These are phyloP conservation scores for Papiliotrema laurentii DNA, from an alignment of 1,284 basidiomycete genomes.

Conservation along the genomic window DNA sequence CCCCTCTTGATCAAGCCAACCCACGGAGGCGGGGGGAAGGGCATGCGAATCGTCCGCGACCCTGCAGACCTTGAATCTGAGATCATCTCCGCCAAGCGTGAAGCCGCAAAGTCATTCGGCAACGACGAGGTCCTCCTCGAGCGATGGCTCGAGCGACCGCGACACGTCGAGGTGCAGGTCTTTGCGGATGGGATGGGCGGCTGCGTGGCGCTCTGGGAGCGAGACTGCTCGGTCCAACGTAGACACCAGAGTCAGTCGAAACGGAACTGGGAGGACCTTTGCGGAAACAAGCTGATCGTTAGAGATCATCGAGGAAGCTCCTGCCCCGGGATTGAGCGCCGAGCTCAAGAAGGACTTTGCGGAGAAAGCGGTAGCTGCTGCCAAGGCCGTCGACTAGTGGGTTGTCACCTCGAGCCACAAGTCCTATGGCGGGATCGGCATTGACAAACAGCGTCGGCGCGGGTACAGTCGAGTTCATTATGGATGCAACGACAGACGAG, in stretches of 20 bases:
- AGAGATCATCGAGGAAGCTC: slow-evolving; percentile 60
- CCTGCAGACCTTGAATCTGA: slow-evolving; percentile 58
- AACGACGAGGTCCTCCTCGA: slow-evolving; percentile 81
- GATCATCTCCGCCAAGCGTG: slow-evolving; percentile 76
- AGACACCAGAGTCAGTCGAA: slow-evolving; percentile 66
- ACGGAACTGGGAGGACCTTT: background rate
- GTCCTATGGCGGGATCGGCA: background rate
- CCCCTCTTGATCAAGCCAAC: slow-evolving; percentile 66
- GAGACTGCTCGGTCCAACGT: slow-evolving; percentile 91
- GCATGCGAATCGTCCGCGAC: slow-evolving; percentile 60
- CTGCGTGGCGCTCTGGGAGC: slow-evolving; percentile 83
- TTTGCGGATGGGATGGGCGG: slow-evolving; percentile 74
- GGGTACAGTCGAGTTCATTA: slow-evolving; percentile 90
- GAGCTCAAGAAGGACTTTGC: slow-evolving; percentile 75
- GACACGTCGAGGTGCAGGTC: slow-evolving; percentile 86
- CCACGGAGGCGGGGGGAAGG: slow-evolving; percentile 69
- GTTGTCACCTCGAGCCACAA: slow-evolving; percentile 1
- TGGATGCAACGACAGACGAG: slow-evolving; percentile 75
- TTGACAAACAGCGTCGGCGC: slow-evolving; percentile 60
- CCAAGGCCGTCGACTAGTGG: slow-evolving; percentile 75
- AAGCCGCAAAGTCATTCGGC: slow-evolving; percentile 79
- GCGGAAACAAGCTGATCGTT: background rate
- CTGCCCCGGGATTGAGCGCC: slow-evolving; percentile 76
- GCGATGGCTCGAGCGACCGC: slow-evolving; percentile 75
- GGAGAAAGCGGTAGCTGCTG: slow-evolving; percentile 83